Percentiles rank a stretch among this genome's conserved stretches.
Evolutionary conservation across 495 filamentous ascomycete species (phyloP).

Genomic region (Xylaria scruposa): DNA sequence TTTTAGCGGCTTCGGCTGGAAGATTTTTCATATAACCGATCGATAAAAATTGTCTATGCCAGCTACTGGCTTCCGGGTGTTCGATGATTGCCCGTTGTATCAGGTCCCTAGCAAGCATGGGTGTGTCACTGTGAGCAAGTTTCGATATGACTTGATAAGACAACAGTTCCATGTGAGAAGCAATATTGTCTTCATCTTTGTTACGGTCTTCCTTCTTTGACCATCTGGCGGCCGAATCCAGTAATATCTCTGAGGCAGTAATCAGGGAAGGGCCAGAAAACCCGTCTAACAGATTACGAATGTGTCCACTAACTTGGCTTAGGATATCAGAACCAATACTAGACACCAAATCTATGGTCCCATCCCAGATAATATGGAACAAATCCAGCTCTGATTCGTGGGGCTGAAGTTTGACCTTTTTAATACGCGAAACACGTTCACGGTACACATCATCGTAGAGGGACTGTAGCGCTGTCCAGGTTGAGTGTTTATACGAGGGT

Average conservation of each 20-base stretch:
- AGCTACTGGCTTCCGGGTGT: conserved; percentile 44
- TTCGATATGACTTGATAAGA: conserved; percentile 34
- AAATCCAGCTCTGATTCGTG: conserved; percentile 28
- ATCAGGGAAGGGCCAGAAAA: conserved; percentile 30
- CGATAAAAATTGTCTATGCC: conserved; percentile 42
- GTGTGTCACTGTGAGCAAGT: conserved; percentile 37
- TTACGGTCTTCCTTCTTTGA: conserved; percentile 25
- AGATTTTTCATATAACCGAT: conserved; percentile 34
- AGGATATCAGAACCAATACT: conserved; percentile 32
- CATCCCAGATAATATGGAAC: conserved; percentile 33
- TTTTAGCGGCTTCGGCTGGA: conserved; percentile 33
- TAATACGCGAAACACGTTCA: conserved; percentile 29
- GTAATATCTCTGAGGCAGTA: conserved; percentile 29
- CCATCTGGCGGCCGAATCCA: conserved; percentile 26
- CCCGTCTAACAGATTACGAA: conserved; percentile 21
- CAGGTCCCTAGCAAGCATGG: conserved; percentile 34
- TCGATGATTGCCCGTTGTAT: conserved; percentile 40
- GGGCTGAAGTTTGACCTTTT: conserved; percentile 29
- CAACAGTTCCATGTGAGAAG: conserved; percentile 28
- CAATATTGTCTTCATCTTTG: conserved; percentile 21
- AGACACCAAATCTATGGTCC: conserved; percentile 26
- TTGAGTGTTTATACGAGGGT: conserved; percentile 7
- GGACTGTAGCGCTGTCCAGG: conserved; percentile 20
- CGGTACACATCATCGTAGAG: conserved; percentile 21
- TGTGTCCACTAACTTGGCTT: conserved; percentile 6